These are phyloP conservation scores for Cryptococcus sp. DNA, from an alignment of 1,284 basidiomycete genomes.

Conservation along the genomic window DNA sequence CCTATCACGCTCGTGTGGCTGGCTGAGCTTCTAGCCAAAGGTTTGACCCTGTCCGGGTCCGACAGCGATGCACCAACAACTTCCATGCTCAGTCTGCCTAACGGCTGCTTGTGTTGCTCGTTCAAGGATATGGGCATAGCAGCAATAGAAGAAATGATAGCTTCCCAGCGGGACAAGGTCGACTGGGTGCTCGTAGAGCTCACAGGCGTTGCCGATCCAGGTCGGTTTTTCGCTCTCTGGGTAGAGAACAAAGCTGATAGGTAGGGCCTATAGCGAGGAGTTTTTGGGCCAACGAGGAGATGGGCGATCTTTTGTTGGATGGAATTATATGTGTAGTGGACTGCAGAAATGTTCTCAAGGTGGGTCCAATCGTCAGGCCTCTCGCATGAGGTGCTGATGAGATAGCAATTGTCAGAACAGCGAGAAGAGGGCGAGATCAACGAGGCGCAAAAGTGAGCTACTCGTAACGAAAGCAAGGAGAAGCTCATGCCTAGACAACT, in stretches of 20 bases:
- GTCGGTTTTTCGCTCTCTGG: constrained; percentile 46
- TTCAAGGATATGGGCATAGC: constrained; percentile 86
- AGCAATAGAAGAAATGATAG: constrained; percentile 74
- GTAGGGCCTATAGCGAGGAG: constrained; percentile 65
- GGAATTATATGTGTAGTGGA: constrained; percentile 89
- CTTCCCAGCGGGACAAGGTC: constrained; percentile 61
- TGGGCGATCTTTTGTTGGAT: constrained; percentile 69
- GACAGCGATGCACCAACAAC: constrained; percentile 39
- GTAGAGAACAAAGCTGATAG: neutral
- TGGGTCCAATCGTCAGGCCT: constrained; percentile 44
- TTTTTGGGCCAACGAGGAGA: constrained; percentile 92
- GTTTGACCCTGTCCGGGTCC: constrained; percentile 56
- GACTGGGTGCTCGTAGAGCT: constrained; percentile 91
- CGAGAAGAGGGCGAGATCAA: constrained; percentile 61
- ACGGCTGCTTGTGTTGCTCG: constrained; percentile 90
- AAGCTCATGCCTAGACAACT: constrained; percentile 60
- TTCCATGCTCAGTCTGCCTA: constrained; percentile 72
- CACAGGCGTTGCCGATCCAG: constrained; percentile 88
- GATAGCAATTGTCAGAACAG: constrained; percentile 76
- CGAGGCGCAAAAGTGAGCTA: constrained; percentile 64
- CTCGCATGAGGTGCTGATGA: constrained; percentile 2
- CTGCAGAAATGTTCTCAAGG: constrained; percentile 73
- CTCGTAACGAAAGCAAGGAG: neutral
- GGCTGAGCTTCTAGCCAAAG: constrained; percentile 19
- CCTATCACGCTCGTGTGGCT: neutral